Base-by-base conservation (phyloP, 2,329 filamentous ascomycete species). In the Tolypocladium inflatum region DNA sequence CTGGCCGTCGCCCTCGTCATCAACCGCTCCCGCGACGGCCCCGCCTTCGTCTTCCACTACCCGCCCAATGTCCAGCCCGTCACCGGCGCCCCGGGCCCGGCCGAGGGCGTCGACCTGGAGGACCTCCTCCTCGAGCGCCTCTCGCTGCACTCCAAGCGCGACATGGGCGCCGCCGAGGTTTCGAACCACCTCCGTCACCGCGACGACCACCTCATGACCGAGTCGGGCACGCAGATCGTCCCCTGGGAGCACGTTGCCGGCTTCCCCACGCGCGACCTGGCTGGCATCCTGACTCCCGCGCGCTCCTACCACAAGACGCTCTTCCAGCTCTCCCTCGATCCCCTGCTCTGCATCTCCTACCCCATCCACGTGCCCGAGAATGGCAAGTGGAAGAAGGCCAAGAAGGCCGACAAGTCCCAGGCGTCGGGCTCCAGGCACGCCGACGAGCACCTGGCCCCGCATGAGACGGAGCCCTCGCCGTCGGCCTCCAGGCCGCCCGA, bases 11-110 rank as follows among this genome's bases (percentile, higher is more conserved):
- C 90, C 55, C 81, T 93, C 43, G 84, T 91, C 63, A 84, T 90
- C 66, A 84, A 84, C 66, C 83, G 88, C 63, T 89, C 88, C 39
- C 85, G 88, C 63, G 88, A 90, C 65, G 90, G 91, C 19, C 89
- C 91, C 35, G 84, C 86, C 62, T 88, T 94, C 66, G 88, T 94
- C 66, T 96, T 92, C 72, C 90, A 96, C 72, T 94, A 94, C 67
- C 91, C 91, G n/a, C 81, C 86, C n/a, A 71, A 76, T 53, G 77
- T 83, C 50, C 68, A 71, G 60, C 71, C 67, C 54, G 69, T 62
- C 66, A 63, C 71, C 19, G 71, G 72, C 35, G 69, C 70, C n/a
- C 63, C 70, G 6, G 68, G 67, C 19, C 61, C 70, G 19, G 68
- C 71, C 15, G 73, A 70, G 41, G 59, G 59, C 43, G 60, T 50